Conservation (phyloP, 805 yeast genomes). For the Blastobotrys parvus region DNA sequence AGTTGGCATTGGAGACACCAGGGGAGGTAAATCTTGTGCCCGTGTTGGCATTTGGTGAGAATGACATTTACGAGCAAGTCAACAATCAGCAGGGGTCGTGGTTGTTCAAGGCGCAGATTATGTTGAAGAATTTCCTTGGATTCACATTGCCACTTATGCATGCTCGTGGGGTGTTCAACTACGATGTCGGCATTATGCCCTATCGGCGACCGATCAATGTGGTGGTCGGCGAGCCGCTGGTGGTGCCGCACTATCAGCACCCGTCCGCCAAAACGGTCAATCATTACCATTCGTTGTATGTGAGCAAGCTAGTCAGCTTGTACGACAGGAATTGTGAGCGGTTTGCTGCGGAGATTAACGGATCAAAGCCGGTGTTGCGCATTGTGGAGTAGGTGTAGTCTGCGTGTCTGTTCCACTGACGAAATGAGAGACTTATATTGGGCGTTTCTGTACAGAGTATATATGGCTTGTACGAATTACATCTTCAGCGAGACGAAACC, state of each 20-base stretch:
- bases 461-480: no score
- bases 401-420: no score
- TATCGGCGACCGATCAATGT: constrained; percentile 72
- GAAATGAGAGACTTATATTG: no score
- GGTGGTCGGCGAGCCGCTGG: constrained; percentile 43
- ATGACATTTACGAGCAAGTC: constrained; percentile 46
- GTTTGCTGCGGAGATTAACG: constrained; percentile 3
- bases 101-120: constrained; percentile 52
- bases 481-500: no score
- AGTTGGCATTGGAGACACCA: constrained; percentile 61
- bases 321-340: constrained; percentile 13
- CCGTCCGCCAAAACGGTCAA: constrained; percentile 48
- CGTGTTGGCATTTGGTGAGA: constrained; percentile 86
- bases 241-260: constrained; percentile 31
- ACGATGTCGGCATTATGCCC: constrained; percentile 87
- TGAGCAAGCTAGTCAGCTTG: constrained; percentile 21
- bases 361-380: constrained; percentile 3
- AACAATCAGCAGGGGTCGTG: constrained; percentile 37
- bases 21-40: constrained; percentile 82
- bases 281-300: constrained; percentile 63
- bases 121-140: constrained; percentile 63
- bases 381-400: constrained; percentile 11
- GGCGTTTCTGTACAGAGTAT: no score
- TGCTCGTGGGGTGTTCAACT: constrained; percentile 87
- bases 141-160: constrained; percentile 88